phyloP scores from a whole-genome alignment of 2,329 filamentous ascomycete species.

The Cladosporium halotolerans region DNA sequence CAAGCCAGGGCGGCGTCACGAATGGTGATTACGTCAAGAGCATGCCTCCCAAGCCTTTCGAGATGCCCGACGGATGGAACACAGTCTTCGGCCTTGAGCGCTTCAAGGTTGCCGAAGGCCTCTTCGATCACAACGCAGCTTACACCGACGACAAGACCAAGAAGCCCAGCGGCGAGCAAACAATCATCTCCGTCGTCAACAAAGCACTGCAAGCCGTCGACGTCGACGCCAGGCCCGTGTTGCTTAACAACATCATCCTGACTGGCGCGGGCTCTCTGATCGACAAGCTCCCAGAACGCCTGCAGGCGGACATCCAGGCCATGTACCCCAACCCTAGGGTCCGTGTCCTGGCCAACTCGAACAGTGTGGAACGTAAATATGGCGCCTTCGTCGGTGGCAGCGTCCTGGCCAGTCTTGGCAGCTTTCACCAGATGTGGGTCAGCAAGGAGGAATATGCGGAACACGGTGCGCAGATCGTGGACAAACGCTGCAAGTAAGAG shows the following conservation, averaged over 20 bases:
- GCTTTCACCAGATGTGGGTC: slow-evolving; percentile 99
- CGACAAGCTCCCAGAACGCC: slow-evolving; percentile 84
- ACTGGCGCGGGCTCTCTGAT: slow-evolving; percentile 83
- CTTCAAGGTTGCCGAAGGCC: slow-evolving; percentile 76
- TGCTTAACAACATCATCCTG: slow-evolving; percentile 86
- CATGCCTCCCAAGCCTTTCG: slow-evolving; percentile 79
- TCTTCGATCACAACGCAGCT: slow-evolving; percentile 82
- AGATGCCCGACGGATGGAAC: slow-evolving; percentile 96
- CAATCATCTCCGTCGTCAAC: slow-evolving; percentile 76
- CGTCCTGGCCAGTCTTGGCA: slow-evolving; percentile 89
- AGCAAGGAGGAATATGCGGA: slow-evolving; percentile 96
- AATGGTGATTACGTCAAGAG: slow-evolving; percentile 71
- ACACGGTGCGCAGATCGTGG: slow-evolving; percentile 81
- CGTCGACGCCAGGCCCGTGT: slow-evolving; percentile 74
- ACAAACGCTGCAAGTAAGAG: slow-evolving; percentile 83
- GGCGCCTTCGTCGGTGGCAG: slow-evolving; percentile 95
- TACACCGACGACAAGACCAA: slow-evolving; percentile 48
- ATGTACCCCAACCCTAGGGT: slow-evolving; percentile 83
- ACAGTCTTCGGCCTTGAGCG: slow-evolving; percentile 88
- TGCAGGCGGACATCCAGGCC: slow-evolving; percentile 74
- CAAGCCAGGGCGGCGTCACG: slow-evolving; percentile 29
- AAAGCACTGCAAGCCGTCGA: slow-evolving; percentile 73
- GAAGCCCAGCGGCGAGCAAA: slow-evolving; percentile 58
- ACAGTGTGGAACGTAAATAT: slow-evolving; percentile 83
- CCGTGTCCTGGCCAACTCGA: slow-evolving; percentile 78